Evolutionary conservation across 257 asterid genomes (phyloP), one percentile per base, ranked within the genome.

Genomic region (Petunia secreta): DNA sequence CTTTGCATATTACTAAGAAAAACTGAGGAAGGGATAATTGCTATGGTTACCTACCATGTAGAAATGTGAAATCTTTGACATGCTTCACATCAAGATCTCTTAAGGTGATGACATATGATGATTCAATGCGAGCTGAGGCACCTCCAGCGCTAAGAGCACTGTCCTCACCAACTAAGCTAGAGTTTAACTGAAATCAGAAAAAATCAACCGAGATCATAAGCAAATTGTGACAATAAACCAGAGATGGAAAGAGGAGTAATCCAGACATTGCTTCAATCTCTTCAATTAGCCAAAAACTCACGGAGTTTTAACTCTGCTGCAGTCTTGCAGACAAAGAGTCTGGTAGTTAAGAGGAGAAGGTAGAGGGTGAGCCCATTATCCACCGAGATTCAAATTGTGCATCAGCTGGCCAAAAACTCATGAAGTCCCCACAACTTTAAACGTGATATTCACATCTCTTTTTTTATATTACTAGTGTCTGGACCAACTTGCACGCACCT

Each of bases 41-140:
- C 62, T 63, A n/a, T 65, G 73, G 86, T 80, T 63, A 59, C 97
- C 91, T 86, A 95, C 99, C 99, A 82, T 95, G 89, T 82, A 95
- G 78, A 85, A 93, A 93, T 85, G 87, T 83, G 81, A 95, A 90
- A 85, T 95, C 98, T 85, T 93, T 93, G 43, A 95, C 92, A 75
- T 95, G 98, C 89, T 91, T 95, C 97, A 95, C 91, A 77, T 92
- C 97, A 86, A 95, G 93, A 89, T 93, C 97, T 63, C 94, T 90
- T 79, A 95, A 81, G 79, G 87, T 90, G 86, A 93, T 84, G 79
- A 88, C 79, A 80, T 92, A 93, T 55, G 99, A 93, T 74, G 99
- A 95, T 83, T 93, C 98, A 80, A 95, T 87, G 79, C 94, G 93
- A 86, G 97, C 89, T 84, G 95, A 93, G 82, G 93, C 79, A 37